Conservation (phyloP, 2,329 filamentous ascomycete species). For the Scedosporium dehoogii region DNA sequence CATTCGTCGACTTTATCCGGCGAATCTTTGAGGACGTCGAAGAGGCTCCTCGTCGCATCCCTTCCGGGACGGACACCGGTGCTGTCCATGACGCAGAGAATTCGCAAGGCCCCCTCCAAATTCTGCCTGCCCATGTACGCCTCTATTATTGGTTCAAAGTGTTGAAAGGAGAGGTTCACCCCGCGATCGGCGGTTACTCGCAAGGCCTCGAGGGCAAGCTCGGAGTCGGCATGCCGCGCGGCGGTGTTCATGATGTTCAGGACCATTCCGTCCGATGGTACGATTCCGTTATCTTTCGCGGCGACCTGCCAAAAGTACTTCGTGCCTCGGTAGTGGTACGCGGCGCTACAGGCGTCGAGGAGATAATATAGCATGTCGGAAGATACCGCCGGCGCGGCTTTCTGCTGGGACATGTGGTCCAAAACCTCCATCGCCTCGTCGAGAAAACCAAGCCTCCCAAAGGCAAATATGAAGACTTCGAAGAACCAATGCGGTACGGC, state of each 20-base stretch:
- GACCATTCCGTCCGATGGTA: slow-evolving; percentile 49
- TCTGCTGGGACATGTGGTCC: slow-evolving; percentile 36
- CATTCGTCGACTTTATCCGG: slow-evolving; percentile 37
- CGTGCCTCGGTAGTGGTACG: slow-evolving; percentile 53
- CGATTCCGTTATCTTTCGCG: slow-evolving; percentile 30
- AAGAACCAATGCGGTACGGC: slow-evolving; percentile 62
- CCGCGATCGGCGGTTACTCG: slow-evolving; percentile 50
- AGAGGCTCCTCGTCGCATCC: slow-evolving; percentile 55
- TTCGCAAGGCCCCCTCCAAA: slow-evolving; percentile 54
- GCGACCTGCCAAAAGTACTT: slow-evolving; percentile 61
- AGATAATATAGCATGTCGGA: slow-evolving; percentile 57
- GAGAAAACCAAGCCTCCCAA: slow-evolving; percentile 62
- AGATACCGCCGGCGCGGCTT: slow-evolving; percentile 20
- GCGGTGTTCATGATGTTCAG: slow-evolving; percentile 63
- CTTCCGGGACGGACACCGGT: slow-evolving; percentile 47
- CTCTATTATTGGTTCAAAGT: slow-evolving; percentile 73
- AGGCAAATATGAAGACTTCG: slow-evolving; percentile 64
- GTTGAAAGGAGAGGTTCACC: slow-evolving; percentile 49
- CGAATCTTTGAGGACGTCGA: slow-evolving; percentile 39
- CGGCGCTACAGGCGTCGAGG: slow-evolving; percentile 63
- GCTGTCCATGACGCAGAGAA: slow-evolving; percentile 64
- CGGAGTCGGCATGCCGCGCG: slow-evolving; percentile 55
- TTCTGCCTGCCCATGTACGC: slow-evolving; percentile 54
- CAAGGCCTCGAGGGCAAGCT: slow-evolving; percentile 62
- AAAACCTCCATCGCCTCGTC: slow-evolving; percentile 68